Base-by-base conservation (phyloP, 306 rosid species). In the Begonia masoniana region DNA sequence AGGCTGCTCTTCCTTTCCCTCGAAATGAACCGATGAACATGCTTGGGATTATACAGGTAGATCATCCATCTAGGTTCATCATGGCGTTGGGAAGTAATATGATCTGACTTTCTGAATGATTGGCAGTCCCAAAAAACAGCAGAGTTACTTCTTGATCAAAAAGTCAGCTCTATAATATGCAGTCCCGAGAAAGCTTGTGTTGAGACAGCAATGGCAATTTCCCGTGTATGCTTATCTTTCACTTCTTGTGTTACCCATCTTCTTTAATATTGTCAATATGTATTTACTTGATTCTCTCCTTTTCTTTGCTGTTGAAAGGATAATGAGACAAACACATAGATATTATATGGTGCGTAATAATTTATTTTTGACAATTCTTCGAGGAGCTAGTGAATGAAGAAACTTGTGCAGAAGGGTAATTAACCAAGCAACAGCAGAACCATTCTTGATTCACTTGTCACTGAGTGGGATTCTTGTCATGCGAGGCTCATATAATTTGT, bases 61-160 rank as follows among this genome's bases (percentile, higher is more conserved):
- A 55, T n/a, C 57, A 17, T 62, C 51, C 60, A 51, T 57, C 26
- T 16, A 67, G 49, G 35, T 57, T 45, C 56, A 55, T 41, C 26
- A 49, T 19, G 13, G 13, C 47, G 21, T 57, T 60, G 24, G 50
- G 57, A 78, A 50, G 24, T 61, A 63, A 42, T 61, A 31, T 71
- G 50, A 66, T 73, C 75, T 12, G 23, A 50, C 68, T 71, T 59
- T 62, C 51, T 39, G 62, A 56, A 56, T 66, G 35, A 55, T 51
- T 69, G 59, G 69, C 84, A 86, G 96, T 83, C 99, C 77, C 94
- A 91, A 79, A 86, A 91, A 72, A 76, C 78, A 52, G 94, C 92
- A 6, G 96, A 81, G 81, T 76, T 91, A 53, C 96, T 91, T 51
- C 86, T 91, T 62, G 97, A 91, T 77, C 72, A 77, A 71, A 78